Conservation (phyloP, 2,329 filamentous ascomycete species). For the Paramyrothecium roridum region DNA sequence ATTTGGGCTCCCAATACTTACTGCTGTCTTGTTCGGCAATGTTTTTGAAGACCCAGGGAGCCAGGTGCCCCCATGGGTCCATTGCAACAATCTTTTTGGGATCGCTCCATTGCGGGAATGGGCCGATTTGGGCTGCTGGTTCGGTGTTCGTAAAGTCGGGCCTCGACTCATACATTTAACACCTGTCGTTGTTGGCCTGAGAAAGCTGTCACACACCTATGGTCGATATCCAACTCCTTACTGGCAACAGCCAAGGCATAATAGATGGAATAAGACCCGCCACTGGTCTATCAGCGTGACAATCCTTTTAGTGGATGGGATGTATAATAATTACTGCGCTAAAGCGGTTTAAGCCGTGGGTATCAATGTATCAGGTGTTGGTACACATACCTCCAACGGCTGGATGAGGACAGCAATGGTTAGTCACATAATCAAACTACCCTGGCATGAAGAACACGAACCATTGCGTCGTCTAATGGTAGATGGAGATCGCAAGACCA, state of each 20-base stretch:
- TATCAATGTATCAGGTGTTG: not conserved
- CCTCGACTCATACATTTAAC: slow-evolving; percentile 22
- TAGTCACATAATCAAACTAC: slow-evolving; percentile 5
- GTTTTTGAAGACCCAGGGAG: slow-evolving; percentile 79
- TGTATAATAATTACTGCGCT: slow-evolving; percentile 30
- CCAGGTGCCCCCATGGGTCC: slow-evolving; percentile 89
- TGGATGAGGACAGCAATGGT: slow-evolving; percentile 19
- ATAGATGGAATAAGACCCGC: slow-evolving; percentile 94
- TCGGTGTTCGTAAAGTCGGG: slow-evolving; percentile 75
- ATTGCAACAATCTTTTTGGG: slow-evolving; percentile 95
- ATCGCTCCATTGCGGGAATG: slow-evolving; percentile 86
- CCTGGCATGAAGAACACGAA: slow-evolving; percentile 32
- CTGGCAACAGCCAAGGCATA: slow-evolving; percentile 90
- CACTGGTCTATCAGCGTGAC: slow-evolving; percentile 33
- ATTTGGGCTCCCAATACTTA: slow-evolving; percentile 20
- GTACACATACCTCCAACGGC: slow-evolving; percentile 53
- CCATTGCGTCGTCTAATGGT: slow-evolving; percentile 81
- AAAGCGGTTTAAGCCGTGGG: slow-evolving; percentile 16
- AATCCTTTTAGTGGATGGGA: not conserved
- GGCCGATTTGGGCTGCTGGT: slow-evolving; percentile 84
- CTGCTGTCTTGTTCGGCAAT: slow-evolving; percentile 72
- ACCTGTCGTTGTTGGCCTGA: no score
- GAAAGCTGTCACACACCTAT: slow-evolving; percentile 46
- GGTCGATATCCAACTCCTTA: slow-evolving; percentile 80
- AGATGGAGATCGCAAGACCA: slow-evolving; percentile 73